Evolutionary conservation across 441 rosid genomes (phyloP).

Genomic region (Adansonia rubrostipa): DNA sequence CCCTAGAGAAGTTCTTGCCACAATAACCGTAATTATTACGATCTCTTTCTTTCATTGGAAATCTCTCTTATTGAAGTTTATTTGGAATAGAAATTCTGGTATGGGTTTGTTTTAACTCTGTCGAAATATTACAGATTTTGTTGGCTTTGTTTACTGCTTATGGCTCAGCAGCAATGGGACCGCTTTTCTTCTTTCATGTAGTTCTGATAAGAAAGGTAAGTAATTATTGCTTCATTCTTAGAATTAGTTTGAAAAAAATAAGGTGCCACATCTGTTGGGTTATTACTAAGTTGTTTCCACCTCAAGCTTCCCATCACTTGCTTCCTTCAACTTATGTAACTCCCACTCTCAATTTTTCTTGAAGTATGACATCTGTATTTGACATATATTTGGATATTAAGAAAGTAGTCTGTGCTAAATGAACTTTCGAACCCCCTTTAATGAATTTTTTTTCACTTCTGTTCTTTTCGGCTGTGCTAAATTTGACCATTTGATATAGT

Average conservation of each 20-base stretch:
- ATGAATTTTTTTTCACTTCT: too few species aligned
- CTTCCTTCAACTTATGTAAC: slow-evolving; percentile 8
- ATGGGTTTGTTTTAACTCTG: slow-evolving; percentile 31
- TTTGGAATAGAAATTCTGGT: slow-evolving; percentile 10
- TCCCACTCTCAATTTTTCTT: too few species aligned
- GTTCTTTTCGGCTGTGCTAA: too few species aligned
- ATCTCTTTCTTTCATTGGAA: slow-evolving; percentile 12
- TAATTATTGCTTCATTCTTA: neutral
- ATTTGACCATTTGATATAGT: too few species aligned
- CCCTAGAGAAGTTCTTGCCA: slow-evolving; percentile 77
- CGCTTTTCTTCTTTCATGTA: slow-evolving; percentile 90
- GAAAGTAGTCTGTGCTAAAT: too few species aligned
- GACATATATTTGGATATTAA: too few species aligned
- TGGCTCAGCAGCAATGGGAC: slow-evolving; percentile 95
- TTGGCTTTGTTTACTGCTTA: slow-evolving; percentile 77
- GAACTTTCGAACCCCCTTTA: too few species aligned
- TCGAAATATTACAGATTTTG: slow-evolving; percentile 55
- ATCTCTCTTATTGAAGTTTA: neutral
- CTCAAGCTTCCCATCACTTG: neutral
- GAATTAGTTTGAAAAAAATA: neutral
- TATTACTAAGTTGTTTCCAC: neutral
- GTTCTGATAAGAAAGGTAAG: slow-evolving; percentile 92
- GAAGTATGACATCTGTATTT: too few species aligned
- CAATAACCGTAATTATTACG: slow-evolving; percentile 62
- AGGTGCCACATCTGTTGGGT: neutral